Base-by-base conservation (phyloP, 768 basidiomycete genomes). In the Auriscalpium vulgare region DNA sequence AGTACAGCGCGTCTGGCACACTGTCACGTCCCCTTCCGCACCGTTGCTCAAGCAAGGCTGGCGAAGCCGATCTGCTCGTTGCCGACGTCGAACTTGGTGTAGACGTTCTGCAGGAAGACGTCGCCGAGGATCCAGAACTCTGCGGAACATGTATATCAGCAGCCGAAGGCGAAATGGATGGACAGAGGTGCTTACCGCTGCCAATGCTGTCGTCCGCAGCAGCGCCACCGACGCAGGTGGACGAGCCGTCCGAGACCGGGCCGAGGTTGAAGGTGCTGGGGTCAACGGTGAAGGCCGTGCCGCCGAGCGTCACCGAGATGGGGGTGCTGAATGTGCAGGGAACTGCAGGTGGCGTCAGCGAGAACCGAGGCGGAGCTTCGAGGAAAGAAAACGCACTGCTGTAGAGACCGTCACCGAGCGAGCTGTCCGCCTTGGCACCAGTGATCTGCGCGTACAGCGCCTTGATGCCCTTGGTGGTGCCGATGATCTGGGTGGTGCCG, bases 401-500 rank as follows among this genome's bases (percentile, higher is more conserved):
- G 43, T 44, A 44, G 10, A 19, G 14, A 14, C 43, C 43, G 43
- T 44, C 43, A 14, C 43, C 43, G 43, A 14, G 14, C 14, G 14
- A 29, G 29, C 4, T 29, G 29, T 29, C 29, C 29, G 29, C 29
- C 29, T 29, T 29, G 29, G 29, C 29, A 29, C 29, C 29, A 7
- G 29, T 0, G 29, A 29, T 29, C 29, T 29, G 29, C 29, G 4
- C 7, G 29, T 29, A 29, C 2, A 29, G 29, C 29, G 29, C 29
- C 29, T 29, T 29, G 29, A 29, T 29, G 29, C 29, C 29, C 5
- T 4, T 7, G 13, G 3, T 21, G 47, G 59, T 53, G 44, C 66
- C 68, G 36, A 67, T 21, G 55, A 70, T 62, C 35, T 65, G 54
- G 8, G 67, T 68, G 6, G 69, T 71, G 23, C 69, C 69, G 57